Conservation (phyloP, 2,329 filamentous ascomycete genomes). For the Apiospora koreana region DNA sequence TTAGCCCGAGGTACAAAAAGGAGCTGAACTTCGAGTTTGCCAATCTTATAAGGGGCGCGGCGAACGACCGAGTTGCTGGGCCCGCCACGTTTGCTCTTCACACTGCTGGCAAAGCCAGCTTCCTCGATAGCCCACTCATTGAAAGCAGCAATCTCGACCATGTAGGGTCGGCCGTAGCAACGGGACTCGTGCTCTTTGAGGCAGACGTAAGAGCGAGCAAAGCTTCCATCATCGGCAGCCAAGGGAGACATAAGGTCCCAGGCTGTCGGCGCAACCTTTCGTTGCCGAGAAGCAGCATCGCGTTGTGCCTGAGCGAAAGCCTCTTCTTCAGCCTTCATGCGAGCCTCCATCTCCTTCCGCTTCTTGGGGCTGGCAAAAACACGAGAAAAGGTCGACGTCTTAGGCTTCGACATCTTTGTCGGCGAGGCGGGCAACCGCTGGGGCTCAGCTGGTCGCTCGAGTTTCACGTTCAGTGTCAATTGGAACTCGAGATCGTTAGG, state of each 20-base stretch:
- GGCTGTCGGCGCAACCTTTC: conserved; percentile 65
- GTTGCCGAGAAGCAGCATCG: conserved; percentile 64
- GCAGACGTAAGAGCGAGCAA: conserved; percentile 90
- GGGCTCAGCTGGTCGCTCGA: conserved; percentile 72
- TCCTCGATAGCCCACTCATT: conserved; percentile 98
- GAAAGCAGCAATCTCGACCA: conserved; percentile 90
- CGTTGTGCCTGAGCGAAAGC: conserved; percentile 64
- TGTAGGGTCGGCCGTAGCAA: conserved; percentile 85
- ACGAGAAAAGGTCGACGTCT: conserved; percentile 86
- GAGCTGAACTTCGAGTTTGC: conserved; percentile 90
- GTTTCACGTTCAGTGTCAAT: conserved; percentile 91
- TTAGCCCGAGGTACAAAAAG: conserved; percentile 93
- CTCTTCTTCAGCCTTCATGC: conserved; percentile 80
- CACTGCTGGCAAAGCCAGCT: conserved; percentile 73
- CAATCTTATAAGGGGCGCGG: conserved; percentile 92
- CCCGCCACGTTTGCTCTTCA: conserved; percentile 81
- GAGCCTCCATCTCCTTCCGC: conserved; percentile 88
- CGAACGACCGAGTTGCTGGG: conserved; percentile 70
- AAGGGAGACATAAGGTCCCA: conserved; percentile 88
- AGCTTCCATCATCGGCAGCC: conserved; percentile 89
- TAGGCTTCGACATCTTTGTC: conserved; percentile 65
- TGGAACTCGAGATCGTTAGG: conserved; percentile 99
- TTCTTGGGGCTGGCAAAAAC: conserved; percentile 96
- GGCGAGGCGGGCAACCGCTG: conserved; percentile 56
- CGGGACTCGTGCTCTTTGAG: conserved; percentile 88